Evolutionary conservation across 2,329 filamentous ascomycete species (phyloP), one percentile per base, ranked within the genome.

Genomic region (Ascochyta fabae): DNA sequence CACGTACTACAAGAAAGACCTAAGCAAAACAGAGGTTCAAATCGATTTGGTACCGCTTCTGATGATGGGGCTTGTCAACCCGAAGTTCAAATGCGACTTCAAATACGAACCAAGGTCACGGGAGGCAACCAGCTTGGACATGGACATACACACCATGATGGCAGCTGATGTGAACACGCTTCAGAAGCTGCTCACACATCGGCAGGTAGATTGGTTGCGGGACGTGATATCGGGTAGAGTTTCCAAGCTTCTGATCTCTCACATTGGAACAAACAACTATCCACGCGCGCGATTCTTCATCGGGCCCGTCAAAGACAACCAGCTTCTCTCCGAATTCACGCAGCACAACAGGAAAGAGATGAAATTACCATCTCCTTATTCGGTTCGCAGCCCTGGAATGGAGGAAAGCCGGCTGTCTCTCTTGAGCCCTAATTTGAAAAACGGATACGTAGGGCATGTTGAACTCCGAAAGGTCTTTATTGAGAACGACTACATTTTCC

Each of bases 1-100:
- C 19, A 16, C 36, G 0, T 43, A 15, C 23, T 16, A 22, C 23
- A 42, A 13, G 8, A 19, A 6, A 7, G 15, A 24, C 6, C 6
- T 4, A 6, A 8, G 3, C 13, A 34, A 13, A 23, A 22, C 4
- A 24, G 31, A 16, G 3, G 19, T 47, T 15, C 12, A 29, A 3
- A 26, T 53, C 8, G 44, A 53, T n/a, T 19, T 53, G 10, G 13
- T 53, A 24, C 43, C 44, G 3, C 22, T 53, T 10, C 9, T 53
- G n/a, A 43, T 39, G 24, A 24, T 53, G 8, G 23, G 43, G 1
- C 24, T 53, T 24, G 39, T 29, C 5, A 36, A 53, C 31, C 8
- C 33, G 15, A 31, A 12, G 1, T 53, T 53, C 13, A n/a, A 24
- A 13, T 53, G 49, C 43, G n/a, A 16, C 1, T 53, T 53, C 22